These are phyloP conservation scores for Neodidymelliopsis sp. DNA, from an alignment of 2,329 filamentous ascomycete species.

Conservation along the genomic window DNA sequence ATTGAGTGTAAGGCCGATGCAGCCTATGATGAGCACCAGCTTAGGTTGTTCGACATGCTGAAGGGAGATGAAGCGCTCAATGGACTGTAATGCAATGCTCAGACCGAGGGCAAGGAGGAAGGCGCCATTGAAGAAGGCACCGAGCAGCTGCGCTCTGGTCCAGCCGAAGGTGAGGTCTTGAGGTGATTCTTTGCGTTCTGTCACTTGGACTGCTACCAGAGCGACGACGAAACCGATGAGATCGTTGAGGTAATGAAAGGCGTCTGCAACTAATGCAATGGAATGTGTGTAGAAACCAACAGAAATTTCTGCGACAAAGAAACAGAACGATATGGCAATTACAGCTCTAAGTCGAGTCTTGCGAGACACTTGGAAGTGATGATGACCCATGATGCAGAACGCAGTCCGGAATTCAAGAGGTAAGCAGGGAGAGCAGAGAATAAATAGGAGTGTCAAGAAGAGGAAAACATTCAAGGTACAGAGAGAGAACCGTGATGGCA, in stretches of 20 bases:
- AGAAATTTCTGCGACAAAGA: slow-evolving; percentile 58
- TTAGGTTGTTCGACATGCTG: slow-evolving; percentile 67
- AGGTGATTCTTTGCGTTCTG: slow-evolving; percentile 64
- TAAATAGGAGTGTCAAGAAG: background rate
- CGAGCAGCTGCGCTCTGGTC: slow-evolving; percentile 75
- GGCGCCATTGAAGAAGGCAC: slow-evolving; percentile 82
- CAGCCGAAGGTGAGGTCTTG: slow-evolving; percentile 74
- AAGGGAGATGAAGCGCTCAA: slow-evolving; percentile 72
- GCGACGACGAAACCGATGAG: slow-evolving; percentile 74
- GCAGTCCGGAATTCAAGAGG: background rate
- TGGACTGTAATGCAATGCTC: slow-evolving; percentile 75
- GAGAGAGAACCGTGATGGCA: slow-evolving; percentile 13
- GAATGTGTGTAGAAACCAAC: slow-evolving; percentile 75
- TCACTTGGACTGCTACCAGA: slow-evolving; percentile 66
- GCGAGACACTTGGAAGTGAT: slow-evolving; percentile 36
- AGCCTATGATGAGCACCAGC: slow-evolving; percentile 73
- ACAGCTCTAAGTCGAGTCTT: slow-evolving; percentile 48
- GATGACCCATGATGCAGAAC: slow-evolving; percentile 24
- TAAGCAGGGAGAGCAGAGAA: background rate
- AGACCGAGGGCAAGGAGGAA: slow-evolving; percentile 75
- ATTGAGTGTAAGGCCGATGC: slow-evolving; percentile 71
- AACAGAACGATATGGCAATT: slow-evolving; percentile 56
- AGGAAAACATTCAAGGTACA: slow-evolving; percentile 10
- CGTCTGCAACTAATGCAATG: slow-evolving; percentile 76
- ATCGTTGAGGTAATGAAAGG: slow-evolving; percentile 82